phyloP scores from a whole-genome alignment of 2,329 filamentous ascomycete species.

The Aschersonia sp. region DNA sequence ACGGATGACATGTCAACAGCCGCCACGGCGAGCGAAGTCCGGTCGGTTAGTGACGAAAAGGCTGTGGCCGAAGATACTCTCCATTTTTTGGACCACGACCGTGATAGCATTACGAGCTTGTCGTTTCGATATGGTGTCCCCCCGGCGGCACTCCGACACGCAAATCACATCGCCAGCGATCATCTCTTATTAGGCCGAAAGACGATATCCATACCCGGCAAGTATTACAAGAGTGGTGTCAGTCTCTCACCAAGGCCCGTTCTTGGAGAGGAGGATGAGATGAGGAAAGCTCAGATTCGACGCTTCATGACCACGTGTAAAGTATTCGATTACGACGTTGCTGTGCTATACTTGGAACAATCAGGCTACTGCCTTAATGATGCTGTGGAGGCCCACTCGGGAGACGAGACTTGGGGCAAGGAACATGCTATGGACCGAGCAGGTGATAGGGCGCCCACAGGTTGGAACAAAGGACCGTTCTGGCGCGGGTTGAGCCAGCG shows the following conservation, averaged over 20 bases:
- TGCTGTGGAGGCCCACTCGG: slow-evolving; percentile 50
- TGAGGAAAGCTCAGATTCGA: slow-evolving; percentile 53
- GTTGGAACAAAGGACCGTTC: slow-evolving; percentile 16
- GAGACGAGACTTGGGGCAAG: slow-evolving; percentile 64
- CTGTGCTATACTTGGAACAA: slow-evolving; percentile 61
- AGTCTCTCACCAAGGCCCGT: slow-evolving; percentile 56
- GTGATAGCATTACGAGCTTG: slow-evolving; percentile 53
- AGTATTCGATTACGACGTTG: slow-evolving; percentile 62
- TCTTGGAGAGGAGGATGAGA: slow-evolving; percentile 63
- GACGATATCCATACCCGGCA: slow-evolving; percentile 57
- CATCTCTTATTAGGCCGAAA: slow-evolving; percentile 55
- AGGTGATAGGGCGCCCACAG: slow-evolving; percentile 14
- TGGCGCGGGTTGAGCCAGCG: slow-evolving; percentile 13
- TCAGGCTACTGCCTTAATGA: slow-evolving; percentile 48
- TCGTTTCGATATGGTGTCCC: slow-evolving; percentile 61
- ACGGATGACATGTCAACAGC: background rate
- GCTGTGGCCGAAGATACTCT: slow-evolving; percentile 45
- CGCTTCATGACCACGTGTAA: slow-evolving; percentile 72
- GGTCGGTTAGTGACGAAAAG: slow-evolving; percentile 15
- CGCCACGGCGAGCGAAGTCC: background rate
- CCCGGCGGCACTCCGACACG: slow-evolving; percentile 41
- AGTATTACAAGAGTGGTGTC: slow-evolving; percentile 51
- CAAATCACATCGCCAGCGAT: slow-evolving; percentile 59
- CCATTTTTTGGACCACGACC: slow-evolving; percentile 59
- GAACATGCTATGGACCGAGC: slow-evolving; percentile 35